Base-by-base conservation (phyloP, 2,329 filamentous ascomycete genomes). In the Rutstroemia sydowiana region DNA sequence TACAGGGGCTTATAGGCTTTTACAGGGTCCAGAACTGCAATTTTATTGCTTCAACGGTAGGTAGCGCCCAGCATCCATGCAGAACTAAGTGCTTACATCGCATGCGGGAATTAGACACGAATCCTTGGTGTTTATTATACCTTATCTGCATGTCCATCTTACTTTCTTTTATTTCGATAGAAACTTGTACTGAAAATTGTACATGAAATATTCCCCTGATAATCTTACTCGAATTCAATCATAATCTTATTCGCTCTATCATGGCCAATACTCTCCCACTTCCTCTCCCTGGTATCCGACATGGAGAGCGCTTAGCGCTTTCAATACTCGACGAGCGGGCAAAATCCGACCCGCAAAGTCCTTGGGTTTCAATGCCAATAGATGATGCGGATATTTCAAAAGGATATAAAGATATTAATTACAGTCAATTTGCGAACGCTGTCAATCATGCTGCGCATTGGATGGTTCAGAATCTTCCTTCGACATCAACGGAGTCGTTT, bases 401-500 rank as follows among this genome's bases (percentile, higher is more conserved):
- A 30, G n/a, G 34, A 20, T 47, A 20, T 2, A 47, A 18, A 40
- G 45, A 39, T 30, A 40, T 47, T 8, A 47, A 21, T 8, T 40
- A 47, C 21, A n/a, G 21, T 5, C 32, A 20, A 21, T 47, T 47
- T 39, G n/a, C 34, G 8, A 47, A 47, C 9, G 45, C 23, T 10
- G 34, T 47, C 9, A 47, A 39, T 47, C 34, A 47, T 16, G 45
- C 45, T 47, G 45, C 45, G n/a, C 23, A 47, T 28, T 47, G 45
- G 34, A 6, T 47, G 5, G 34, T 30, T 8, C 5, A 28, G 20
- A 32, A 40, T 47, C 45, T 40, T 39, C 45, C 34, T n/a, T 2
- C n/a, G n/a, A n/a, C 21, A 13, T 40, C 45, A 7, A 11, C 5
- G 14, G 34, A 30, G 23, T 9, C 16, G 10, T 39, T 40, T 20